Evolutionary conservation across 2,329 filamentous ascomycete genomes (phyloP), one percentile per base, ranked within the genome.

Genomic region (Sordariomycetes sp.): DNA sequence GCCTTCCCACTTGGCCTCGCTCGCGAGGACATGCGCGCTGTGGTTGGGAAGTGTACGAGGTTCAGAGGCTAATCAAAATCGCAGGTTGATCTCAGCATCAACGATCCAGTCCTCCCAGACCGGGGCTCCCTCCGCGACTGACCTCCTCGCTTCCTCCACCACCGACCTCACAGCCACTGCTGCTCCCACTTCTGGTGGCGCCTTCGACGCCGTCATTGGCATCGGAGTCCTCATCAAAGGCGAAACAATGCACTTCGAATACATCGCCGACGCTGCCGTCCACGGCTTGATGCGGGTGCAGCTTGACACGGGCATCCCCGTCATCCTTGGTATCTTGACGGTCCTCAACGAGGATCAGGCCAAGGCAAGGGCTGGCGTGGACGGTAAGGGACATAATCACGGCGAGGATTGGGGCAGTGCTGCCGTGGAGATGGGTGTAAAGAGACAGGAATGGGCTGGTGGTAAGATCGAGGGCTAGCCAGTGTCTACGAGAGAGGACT

Each of bases 181-280:
- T 15, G 40, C 61, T 3, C 45, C 60, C 3, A 46, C 61, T 3
- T 54, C 59, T n/a, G 62, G 72, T 38, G 63, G 68, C 36, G 76
- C 86, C 15, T 96, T 96, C 50, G 90, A 96, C 54, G 92, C 92
- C 42, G 79, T 98, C 43, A 88, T 98, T 45, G 87, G 92, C 34
- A 84, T 98, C 46, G 92, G 92, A 36, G 88, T 94, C 37, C 75
- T 98, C 40, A 95, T 98, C 66, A 98, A 98, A 68, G 92, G 92
- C 57, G 85, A 94, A 63, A 96, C 92, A 6, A 95, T 95, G 87
- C 92, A 98, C 64, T 98, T 98, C 53, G 92, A 98, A 64, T 96
- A 98, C 65, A 98, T 98, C 49, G 75, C 88, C 27, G 92, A 96
- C 44, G 77, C 86, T 26, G 87, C 93, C 6, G 86, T 79, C 38